Conservation (phyloP, 1,284 basidiomycete genomes). For the Moesziomyces parantarcticus region DNA sequence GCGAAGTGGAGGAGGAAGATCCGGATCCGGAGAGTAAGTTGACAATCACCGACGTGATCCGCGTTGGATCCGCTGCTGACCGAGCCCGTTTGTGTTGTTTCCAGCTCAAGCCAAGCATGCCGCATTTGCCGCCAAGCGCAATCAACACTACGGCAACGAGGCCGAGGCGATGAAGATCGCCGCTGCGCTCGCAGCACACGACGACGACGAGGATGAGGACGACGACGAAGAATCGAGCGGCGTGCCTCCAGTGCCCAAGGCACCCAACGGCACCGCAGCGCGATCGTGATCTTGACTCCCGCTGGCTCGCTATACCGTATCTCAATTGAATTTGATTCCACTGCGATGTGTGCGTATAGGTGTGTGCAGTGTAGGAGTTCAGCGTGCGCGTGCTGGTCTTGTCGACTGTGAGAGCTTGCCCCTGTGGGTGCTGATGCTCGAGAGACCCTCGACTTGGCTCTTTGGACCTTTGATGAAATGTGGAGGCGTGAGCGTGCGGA, state of each 20-base stretch:
- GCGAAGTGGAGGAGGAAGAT: conserved; percentile 53
- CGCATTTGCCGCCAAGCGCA: conserved; percentile 63
- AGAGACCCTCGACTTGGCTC: too few relatives aligned
- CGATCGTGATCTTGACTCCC: background rate
- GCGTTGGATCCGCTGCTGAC: background rate
- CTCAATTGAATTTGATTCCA: background rate
- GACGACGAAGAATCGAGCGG: conserved; percentile 37
- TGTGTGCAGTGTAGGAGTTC: too few relatives aligned
- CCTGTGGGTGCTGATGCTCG: too few relatives aligned
- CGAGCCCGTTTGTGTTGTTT: background rate
- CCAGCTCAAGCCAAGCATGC: conserved; percentile 59
- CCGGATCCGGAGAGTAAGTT: conserved; percentile 54
- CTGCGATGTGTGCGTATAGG: background rate
- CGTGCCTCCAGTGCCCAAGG: conserved; percentile 17
- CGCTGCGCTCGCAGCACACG: conserved; percentile 50
- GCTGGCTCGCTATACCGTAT: conserved; percentile 1
- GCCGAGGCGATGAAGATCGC: conserved; percentile 65
- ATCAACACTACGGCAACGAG: conserved; percentile 67
- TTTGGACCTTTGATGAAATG: too few relatives aligned
- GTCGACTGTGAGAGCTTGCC: background rate
- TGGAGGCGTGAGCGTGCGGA: background rate
- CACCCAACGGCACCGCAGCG: conserved; percentile 32
- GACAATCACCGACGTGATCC: too few relatives aligned
- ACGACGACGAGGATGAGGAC: conserved; percentile 63
- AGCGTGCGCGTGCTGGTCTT: too few relatives aligned